Evolutionary conservation across 371 early-diverging fungal species (phyloP), one percentile per base, ranked within the genome.

Genomic region (Lichtheimia ornata): DNA sequence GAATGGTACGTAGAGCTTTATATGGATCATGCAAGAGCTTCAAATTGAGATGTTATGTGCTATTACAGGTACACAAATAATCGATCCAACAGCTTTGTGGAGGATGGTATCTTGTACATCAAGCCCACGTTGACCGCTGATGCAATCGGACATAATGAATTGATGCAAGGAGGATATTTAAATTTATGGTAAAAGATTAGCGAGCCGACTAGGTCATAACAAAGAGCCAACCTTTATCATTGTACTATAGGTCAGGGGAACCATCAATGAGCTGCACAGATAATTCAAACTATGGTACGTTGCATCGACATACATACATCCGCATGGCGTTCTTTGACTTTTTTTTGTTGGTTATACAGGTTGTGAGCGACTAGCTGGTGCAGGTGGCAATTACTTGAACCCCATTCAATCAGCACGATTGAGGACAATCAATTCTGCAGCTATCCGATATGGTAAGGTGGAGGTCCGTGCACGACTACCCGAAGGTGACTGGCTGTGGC

Each of bases 401-500:
- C 91, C 91, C 4, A 76, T 91, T 51, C 86, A 84, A 61, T 86
- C 86, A 1, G 89, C 88, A 5, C 63, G 77, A 28, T 55, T 91
- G 5, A 59, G 84, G 14, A 76, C 79, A 0, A 65, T 77, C 22
- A 67, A 88, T 17, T 79, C 83, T 17, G 70, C 81, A 56, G 70
- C 81, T 17, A 57, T 84, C 43, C 66, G 72, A 17, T 84, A 78
- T 67, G 90, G 89, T 22, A 85, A 77, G 57, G 85, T 89, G 11
- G 88, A 87, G 59, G 82, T 91, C 12, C 69, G 78, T 22, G 91
- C 89, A 3, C 74, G 81, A 58, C 59, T 89, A 61, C 90, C 91
- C 4, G 65, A 45, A 28, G 91, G 91, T 18, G 87, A 88, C 64
- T 88, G 86, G 86, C 61, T 89, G 40, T 90, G 88, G 88, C 81